Percentiles rank a stretch among this genome's conserved stretches.
Conservation (phyloP, 2,329 filamentous ascomycete species). For the Aspergillus pseudotamarii region DNA sequence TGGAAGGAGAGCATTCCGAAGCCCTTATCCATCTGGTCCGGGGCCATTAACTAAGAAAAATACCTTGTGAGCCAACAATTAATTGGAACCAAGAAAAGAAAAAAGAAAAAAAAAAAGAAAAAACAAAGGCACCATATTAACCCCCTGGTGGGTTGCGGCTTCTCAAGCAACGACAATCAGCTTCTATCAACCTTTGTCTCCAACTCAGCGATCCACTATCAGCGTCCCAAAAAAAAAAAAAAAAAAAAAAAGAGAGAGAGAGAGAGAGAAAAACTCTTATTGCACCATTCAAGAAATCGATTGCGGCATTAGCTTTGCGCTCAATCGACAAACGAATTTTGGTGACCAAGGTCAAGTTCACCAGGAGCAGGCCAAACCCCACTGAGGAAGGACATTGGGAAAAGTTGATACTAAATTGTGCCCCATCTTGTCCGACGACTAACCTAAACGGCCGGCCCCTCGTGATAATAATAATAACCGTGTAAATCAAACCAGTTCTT, state of each 20-base stretch:
- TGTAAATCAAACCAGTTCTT: neutral
- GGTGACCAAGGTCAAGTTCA: too few species aligned
- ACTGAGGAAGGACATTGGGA: neutral
- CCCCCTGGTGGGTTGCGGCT: neutral
- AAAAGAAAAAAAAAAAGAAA: neutral
- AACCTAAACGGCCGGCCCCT: conserved; percentile 4
- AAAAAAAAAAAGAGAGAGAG: neutral
- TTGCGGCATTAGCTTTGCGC: conserved; percentile 22
- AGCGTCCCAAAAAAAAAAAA: neutral
- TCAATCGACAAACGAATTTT: neutral
- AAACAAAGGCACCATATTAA: neutral
- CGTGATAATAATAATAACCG: conserved; percentile 1
- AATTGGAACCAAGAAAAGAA: neutral
- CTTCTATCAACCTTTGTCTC: conserved; percentile 1
- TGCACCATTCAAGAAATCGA: conserved; percentile 25
- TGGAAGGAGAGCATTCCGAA: neutral
- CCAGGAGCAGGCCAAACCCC: neutral
- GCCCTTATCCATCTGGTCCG: conserved; percentile 3
- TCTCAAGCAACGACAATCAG: neutral
- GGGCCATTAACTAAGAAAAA: conserved; percentile 6
- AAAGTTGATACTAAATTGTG: neutral
- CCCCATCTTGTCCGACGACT: neutral
- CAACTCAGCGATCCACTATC: neutral
- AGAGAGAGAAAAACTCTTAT: conserved; percentile 6
- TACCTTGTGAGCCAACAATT: conserved; percentile 9